These are phyloP conservation scores for Schizosaccharomyces lindneri DNA, from an alignment of 805 yeast genomes.

Conservation along the genomic window DNA sequence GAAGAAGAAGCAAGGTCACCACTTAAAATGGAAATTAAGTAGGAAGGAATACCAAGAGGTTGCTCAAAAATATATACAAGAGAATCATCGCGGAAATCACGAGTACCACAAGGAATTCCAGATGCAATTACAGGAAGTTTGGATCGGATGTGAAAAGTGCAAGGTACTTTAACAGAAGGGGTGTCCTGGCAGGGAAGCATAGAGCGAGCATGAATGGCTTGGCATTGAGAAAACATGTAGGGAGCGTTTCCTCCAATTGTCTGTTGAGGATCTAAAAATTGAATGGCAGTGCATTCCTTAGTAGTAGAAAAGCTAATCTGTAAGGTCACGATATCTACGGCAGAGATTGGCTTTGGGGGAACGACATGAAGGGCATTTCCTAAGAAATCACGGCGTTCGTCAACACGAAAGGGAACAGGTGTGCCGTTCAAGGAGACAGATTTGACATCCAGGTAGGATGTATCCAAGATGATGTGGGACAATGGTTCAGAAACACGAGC, in stretches of 20 bases:
- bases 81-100: neutral
- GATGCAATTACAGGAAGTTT: conserved; percentile 48
- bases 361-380: conserved; percentile 21
- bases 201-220: conserved; percentile 74
- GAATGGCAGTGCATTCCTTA: conserved; percentile 53
- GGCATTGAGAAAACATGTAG: conserved; percentile 68
- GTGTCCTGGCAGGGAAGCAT: conserved; percentile 81
- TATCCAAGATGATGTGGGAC: conserved; percentile 32
- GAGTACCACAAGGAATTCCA: conserved; percentile 21
- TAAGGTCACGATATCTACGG: conserved; percentile 1
- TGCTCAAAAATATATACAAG: conserved; percentile 32
- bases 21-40: conserved; percentile 60
- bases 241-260: conserved; percentile 49
- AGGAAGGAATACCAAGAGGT: conserved; percentile 64
- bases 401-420: neutral
- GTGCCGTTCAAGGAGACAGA: conserved; percentile 13
- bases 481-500: conserved; percentile 9
- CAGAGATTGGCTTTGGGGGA: conserved; percentile 3
- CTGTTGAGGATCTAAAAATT: conserved; percentile 52
- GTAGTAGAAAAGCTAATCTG: conserved; percentile 39
- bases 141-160: conserved; percentile 17
- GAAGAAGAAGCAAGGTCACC: conserved; percentile 45
- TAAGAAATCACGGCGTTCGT: conserved; percentile 13
- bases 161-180: conserved; percentile 55
- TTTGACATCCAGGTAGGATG: conserved; percentile 32